Base-by-base conservation (phyloP, 1,284 basidiomycete species). In the Retiboletus flavoniger region DNA sequence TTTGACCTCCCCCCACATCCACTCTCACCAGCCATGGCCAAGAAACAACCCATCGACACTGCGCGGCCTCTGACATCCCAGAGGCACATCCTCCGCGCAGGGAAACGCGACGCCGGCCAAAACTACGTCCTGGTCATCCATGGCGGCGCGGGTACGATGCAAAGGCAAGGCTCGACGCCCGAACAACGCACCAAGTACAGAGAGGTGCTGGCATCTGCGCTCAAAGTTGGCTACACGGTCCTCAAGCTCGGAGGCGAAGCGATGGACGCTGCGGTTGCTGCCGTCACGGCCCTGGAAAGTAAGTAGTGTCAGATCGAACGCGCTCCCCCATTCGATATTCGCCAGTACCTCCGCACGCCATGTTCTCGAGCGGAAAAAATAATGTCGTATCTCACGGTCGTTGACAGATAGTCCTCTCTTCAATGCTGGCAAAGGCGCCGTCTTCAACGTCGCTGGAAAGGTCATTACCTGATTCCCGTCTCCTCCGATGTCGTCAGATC, bases 241-340 rank as follows among this genome's bases (percentile, higher is more conserved):
- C 77, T 93, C 36, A 71, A 69, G 34, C 66, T 75, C 3, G 88
- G 87, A 21, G 88, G 89, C 0, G 86, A 90, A 62, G 90, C 91
- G 4, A 83, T 93, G 77, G 89, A 93, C 64, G 90, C 91, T n/a
- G 83, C 79, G 3, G 84, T 87, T 3, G 85, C 87, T 7, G 89
- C 91, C 0, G 91, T 91, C 7, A 75, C 79, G 0, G 72, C 76
- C 9, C 75, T 93, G 78, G 91, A 93, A 79, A 84, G 89, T 84
- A 29, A 48, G 59, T 29, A 3, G 2, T 11, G 2, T 21, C n/a
- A 29, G 24, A 41, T 19, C 1, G 31, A 24, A 26, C 2, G 8
- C n/a, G 7, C n/a, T 13, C 34, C 6, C 31, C 3, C n/a, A 19
- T 46, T 45, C 14, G 9, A 21, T 26, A 28, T n/a, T 14, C 17